phyloP scores from a whole-genome alignment of 148 eudicot genomes.

The Fagopyrum homotropicum region DNA sequence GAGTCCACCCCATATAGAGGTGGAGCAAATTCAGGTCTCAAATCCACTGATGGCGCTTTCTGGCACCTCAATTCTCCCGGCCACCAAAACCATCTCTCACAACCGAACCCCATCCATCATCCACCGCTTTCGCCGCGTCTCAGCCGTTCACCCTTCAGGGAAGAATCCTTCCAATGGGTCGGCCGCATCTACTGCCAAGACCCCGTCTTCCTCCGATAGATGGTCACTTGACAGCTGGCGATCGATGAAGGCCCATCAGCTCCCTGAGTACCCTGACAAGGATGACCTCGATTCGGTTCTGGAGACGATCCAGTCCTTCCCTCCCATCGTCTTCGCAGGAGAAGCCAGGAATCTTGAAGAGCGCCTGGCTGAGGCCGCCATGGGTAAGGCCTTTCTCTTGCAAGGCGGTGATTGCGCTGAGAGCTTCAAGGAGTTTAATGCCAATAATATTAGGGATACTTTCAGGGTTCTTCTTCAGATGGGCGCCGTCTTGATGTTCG shows the following conservation, averaged over 20 bases:
- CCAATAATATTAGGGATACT: conserved; percentile 50
- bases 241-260: conserved; percentile 39
- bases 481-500: conserved; percentile 59
- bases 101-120: background rate
- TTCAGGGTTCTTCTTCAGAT: conserved; percentile 53
- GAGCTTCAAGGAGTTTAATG: conserved; percentile 25
- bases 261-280: conserved; percentile 52
- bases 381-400: conserved; percentile 51
- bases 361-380: conserved; percentile 38
- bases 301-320: conserved; percentile 39
- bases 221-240: conserved; percentile 55
- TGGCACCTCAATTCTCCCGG: background rate
- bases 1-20: too few species aligned
- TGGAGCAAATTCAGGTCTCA: too few species aligned
- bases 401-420: conserved; percentile 64
- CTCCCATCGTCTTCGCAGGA: conserved; percentile 52
- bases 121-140: background rate
- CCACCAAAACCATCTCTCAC: background rate
- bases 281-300: conserved; percentile 32
- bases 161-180: background rate
- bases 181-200: background rate
- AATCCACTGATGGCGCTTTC: background rate
- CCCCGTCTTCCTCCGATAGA: background rate
- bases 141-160: background rate
- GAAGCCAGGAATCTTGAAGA: conserved; percentile 48